Conservation (phyloP, 163 green algal genomes). For the Trebouxiophyceae sp. region DNA sequence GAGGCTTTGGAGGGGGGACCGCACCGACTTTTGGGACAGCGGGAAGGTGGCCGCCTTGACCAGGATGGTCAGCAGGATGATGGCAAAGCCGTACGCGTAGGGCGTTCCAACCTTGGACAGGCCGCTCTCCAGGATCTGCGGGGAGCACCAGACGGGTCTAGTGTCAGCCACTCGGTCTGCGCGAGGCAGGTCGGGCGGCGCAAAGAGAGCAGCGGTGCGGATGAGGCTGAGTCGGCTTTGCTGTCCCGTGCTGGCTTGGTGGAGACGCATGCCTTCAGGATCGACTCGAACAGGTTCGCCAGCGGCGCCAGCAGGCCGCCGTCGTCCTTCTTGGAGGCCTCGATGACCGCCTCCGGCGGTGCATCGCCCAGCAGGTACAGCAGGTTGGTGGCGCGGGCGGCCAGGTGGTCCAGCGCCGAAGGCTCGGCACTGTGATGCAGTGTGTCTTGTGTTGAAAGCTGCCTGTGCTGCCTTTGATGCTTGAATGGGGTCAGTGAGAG, state of each 20-base stretch:
- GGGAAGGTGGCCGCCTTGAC: constrained; percentile 92
- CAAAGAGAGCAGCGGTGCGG: no score
- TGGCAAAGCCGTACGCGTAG: constrained; percentile 96
- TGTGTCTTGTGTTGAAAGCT: no score
- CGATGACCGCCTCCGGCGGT: neutral
- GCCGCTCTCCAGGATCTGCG: constrained; percentile 56
- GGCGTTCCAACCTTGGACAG: constrained; percentile 58
- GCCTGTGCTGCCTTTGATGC: no score
- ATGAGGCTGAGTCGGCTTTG: no score
- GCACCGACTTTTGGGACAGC: constrained; percentile 89
- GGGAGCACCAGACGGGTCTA: neutral
- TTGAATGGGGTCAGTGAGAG: no score
- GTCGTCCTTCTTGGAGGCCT: neutral
- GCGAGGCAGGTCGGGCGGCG: no score
- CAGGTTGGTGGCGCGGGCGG: neutral
- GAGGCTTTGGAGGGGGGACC: no score
- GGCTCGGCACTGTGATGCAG: no score
- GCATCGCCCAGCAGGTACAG: neutral
- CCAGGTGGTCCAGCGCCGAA: neutral
- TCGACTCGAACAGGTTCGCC: neutral
- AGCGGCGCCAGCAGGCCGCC: neutral
- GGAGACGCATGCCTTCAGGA: neutral
- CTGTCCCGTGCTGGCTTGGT: no score
- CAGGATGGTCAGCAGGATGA: constrained; percentile 91
- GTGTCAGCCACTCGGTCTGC: no score